Evolutionary conservation across 2,329 filamentous ascomycete species (phyloP).

Genomic region (Cadophora sp.): DNA sequence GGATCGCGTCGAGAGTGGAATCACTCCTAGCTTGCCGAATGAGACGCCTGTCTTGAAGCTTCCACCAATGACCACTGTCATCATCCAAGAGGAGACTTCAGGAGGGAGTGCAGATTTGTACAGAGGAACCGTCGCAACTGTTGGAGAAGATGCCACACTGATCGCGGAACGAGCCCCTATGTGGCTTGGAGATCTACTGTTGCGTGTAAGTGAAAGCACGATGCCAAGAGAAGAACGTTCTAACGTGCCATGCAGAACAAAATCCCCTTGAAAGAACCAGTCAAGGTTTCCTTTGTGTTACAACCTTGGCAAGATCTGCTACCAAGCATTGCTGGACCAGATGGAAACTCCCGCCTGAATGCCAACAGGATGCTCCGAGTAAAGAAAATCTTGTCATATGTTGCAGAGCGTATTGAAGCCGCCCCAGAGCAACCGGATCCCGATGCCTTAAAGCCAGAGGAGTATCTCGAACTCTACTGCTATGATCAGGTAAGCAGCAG

Average conservation of each 20-base stretch:
- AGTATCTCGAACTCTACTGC: conserved; percentile 95
- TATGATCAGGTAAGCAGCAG: conserved; percentile 76
- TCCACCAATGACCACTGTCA: conserved; percentile 69
- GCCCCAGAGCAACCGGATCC: conserved; percentile 64
- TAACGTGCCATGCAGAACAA: conserved; percentile 65
- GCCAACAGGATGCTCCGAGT: conserved; percentile 96
- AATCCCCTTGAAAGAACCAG: conserved; percentile 85
- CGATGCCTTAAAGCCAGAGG: conserved; percentile 76
- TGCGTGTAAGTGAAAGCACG: conserved; percentile 60
- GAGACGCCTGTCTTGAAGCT: conserved; percentile 81
- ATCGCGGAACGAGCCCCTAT: conserved; percentile 87
- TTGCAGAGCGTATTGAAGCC: conserved; percentile 88
- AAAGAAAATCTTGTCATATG: conserved; percentile 91
- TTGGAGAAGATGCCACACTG: conserved; percentile 78
- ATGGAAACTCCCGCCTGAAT: conserved; percentile 88
- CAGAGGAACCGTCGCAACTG: conserved; percentile 81
- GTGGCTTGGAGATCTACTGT: conserved; percentile 89
- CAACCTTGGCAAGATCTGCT: conserved; percentile 80
- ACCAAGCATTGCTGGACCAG: conserved; percentile 74
- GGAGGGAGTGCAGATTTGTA: conserved; percentile 85
- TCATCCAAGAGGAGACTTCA: conserved; percentile 72
- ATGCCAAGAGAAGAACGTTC: background rate
- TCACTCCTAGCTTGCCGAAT: conserved; percentile 72
- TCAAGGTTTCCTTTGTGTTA: conserved; percentile 94
- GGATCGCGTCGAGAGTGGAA: conserved; percentile 63